Evolutionary conservation across 768 basidiomycete species (phyloP).

Genomic region (Galerina sulciceps): DNA sequence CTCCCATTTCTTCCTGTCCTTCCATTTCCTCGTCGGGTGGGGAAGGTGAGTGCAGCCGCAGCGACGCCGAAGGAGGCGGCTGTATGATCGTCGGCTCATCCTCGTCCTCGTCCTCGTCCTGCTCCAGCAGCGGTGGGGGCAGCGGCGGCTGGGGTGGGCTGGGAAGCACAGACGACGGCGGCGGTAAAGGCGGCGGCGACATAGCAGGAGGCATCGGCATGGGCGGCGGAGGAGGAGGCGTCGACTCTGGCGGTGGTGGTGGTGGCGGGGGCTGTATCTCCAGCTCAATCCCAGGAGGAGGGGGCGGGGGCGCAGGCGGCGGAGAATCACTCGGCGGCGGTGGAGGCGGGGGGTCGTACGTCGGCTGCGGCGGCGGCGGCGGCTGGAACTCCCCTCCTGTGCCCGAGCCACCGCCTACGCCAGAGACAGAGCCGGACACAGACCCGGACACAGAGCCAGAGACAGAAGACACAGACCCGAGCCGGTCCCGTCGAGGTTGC

Average conservation of each 20-base stretch:
- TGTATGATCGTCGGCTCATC: neutral
- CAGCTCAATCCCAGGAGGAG: no score
- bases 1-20: neutral
- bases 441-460: conserved; percentile 18
- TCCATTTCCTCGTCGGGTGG: no score
- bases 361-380: conserved; percentile 31
- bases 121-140: no score
- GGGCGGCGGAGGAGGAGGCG: conserved; percentile 35
- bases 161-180: conserved; percentile 8
- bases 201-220: conserved; percentile 32
- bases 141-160: conserved; percentile 19
- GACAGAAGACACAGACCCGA: no score
- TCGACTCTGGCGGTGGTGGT: conserved; percentile 40
- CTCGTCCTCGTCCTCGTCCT: no score
- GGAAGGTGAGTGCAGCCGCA: no score
- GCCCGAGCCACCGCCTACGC: no score
- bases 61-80: no score
- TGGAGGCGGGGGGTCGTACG: conserved; percentile 30
- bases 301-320: conserved; percentile 29
- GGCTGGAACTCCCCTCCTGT: no score
- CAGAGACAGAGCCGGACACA: no score
- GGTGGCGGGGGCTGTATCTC: no score
- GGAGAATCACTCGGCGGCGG: conserved; percentile 31
- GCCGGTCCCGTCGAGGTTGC: conserved; percentile 25
- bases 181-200: conserved; percentile 24